Base-by-base conservation (phyloP, 1,284 basidiomycete genomes). In the Malassezia furfur region DNA sequence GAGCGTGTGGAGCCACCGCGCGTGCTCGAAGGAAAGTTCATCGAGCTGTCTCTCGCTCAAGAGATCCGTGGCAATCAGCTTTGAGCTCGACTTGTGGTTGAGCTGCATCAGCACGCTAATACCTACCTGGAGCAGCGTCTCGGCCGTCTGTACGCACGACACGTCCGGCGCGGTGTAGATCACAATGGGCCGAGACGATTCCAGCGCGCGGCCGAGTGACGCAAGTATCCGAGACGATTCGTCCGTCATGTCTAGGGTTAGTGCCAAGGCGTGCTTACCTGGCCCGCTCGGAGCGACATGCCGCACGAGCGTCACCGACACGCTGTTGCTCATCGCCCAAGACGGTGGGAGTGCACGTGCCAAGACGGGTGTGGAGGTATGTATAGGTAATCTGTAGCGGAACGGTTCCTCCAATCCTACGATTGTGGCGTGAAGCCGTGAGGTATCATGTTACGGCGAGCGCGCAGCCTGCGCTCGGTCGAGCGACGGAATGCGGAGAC, bases 241-340 rank as follows among this genome's bases (percentile, higher is more conserved):
- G 15, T 32, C 34, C 1, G 5, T 5, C 7, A 14, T 4, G 8
- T 46, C 8, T 46, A 31, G 15, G 7, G 9, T 31, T 2, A 15
- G n/a, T 10, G 5, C 25, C 25, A 28, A 3, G 3, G 25, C 7
- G 25, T 28, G 7, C 30, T 17, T 46, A 32, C 44, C 25, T 19
- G 19, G 32, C 15, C 9, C 40, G 11, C 15, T 43, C 7, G 25
- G 32, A 15, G 28, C 32, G 12, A 14, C 46, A 25, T 35, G 46
- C 21, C 48, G 39, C 35, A 49, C 34, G 2, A 49, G 48, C 37
- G 48, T 49, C 36, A 49, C 48, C 2, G 15, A 39, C 48, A 49
- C 35, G 10, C 25, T 22, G 25, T 28, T 12, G 36, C 35, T 31
- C 48, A 49, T 49, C 10, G 14, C 11, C 11, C 8, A 21, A 17